phyloP scores from a whole-genome alignment of 1,284 basidiomycete species.

The Hymenochaete sp. region DNA sequence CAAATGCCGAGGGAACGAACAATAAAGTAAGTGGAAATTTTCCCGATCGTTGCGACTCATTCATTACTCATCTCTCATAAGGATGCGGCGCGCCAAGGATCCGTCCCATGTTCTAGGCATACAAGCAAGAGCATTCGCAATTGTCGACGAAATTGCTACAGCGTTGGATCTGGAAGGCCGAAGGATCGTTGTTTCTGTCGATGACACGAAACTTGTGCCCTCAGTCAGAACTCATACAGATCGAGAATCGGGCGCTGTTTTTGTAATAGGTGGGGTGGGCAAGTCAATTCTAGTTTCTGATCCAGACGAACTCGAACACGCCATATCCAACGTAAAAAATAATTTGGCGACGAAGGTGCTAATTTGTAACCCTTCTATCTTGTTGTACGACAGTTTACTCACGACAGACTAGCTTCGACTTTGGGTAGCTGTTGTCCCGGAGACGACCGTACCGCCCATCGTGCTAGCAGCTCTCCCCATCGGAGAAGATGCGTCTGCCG shows the following conservation, averaged over 20 bases:
- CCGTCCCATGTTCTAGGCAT: background rate
- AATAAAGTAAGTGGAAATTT: background rate
- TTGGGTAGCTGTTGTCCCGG: background rate
- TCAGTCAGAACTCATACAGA: background rate
- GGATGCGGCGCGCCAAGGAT: background rate
- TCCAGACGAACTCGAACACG: background rate
- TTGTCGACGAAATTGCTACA: background rate
- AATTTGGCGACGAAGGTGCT: background rate
- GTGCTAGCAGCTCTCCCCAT: background rate
- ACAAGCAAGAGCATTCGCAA: background rate
- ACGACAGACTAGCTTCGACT: background rate
- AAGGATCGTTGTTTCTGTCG: background rate
- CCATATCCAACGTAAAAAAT: background rate
- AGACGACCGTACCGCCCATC: background rate
- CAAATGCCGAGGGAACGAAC: background rate
- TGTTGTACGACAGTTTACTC: background rate
- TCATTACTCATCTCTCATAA: background rate
- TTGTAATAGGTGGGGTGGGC: background rate
- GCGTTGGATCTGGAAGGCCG: background rate
- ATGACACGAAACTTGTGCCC: background rate
- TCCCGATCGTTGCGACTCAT: background rate
- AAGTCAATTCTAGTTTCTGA: background rate
- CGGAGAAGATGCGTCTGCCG: background rate
- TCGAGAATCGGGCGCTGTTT: background rate
- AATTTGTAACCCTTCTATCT: background rate